phyloP scores from a whole-genome alignment of 441 rosid genomes.

The Aquilaria agallochum region DNA sequence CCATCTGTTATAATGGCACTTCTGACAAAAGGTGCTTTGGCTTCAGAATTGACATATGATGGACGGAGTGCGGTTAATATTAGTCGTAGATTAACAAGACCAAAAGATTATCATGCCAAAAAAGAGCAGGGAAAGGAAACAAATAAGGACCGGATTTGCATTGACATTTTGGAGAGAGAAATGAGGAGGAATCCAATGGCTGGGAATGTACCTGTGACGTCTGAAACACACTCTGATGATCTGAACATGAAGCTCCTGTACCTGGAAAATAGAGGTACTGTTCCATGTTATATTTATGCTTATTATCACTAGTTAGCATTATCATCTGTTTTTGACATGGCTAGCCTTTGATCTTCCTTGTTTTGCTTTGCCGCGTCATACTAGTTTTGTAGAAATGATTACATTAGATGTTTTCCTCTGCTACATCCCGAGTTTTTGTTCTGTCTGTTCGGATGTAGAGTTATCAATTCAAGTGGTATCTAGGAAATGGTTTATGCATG shows the following conservation, averaged over 20 bases:
- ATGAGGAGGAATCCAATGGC: constrained; percentile 61
- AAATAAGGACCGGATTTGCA: constrained; percentile 73
- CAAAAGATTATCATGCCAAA: constrained; percentile 72
- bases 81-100: constrained; percentile 75
- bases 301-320: too few relatives aligned
- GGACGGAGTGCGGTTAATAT: constrained; percentile 79
- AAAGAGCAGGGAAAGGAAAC: constrained; percentile 65
- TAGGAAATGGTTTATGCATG: too few relatives aligned
- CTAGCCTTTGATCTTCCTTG: too few relatives aligned
- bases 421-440: too few relatives aligned
- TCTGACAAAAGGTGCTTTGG: constrained; percentile 67
- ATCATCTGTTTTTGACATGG: too few relatives aligned
- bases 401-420: too few relatives aligned
- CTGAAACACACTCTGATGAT: constrained; percentile 53
- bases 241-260: constrained; percentile 72
- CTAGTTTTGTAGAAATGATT: too few relatives aligned
- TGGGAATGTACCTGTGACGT: constrained; percentile 33
- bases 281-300: neutral
- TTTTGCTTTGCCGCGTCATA: too few relatives aligned
- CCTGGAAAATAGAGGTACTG: constrained; percentile 82
- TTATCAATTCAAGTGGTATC: too few relatives aligned
- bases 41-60: constrained; percentile 60
- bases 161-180: constrained; percentile 77
- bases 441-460: too few relatives aligned
- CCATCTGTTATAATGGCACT: constrained; percentile 61